Percentiles rank a stretch among this genome's conserved stretches.
phyloP scores from a whole-genome alignment of 176 grass and related monocot genomes.

The Oryza meridionalis region DNA sequence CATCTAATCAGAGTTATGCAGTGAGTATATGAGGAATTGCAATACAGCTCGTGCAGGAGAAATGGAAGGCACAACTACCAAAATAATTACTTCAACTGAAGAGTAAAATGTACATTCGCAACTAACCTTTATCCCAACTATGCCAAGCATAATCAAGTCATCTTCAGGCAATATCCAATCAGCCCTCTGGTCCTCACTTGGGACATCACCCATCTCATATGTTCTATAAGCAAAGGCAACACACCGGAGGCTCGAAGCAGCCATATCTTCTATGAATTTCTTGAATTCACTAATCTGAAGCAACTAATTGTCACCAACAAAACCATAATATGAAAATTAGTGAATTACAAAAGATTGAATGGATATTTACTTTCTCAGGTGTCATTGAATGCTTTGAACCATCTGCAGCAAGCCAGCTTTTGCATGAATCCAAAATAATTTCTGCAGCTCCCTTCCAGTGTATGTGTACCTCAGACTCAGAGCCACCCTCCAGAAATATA shows the following conservation, averaged over 20 bases:
- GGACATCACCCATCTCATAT: slow-evolving; percentile 61
- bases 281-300: slow-evolving; percentile 74
- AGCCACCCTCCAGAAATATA: slow-evolving; percentile 55
- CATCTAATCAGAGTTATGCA: not conserved
- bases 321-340: not conserved
- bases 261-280: slow-evolving; percentile 89
- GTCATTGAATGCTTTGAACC: slow-evolving; percentile 66
- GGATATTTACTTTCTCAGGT: slow-evolving; percentile 59
- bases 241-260: slow-evolving; percentile 73
- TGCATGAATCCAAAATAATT: slow-evolving; percentile 85
- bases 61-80: not conserved
- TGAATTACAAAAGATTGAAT: slow-evolving; percentile 20
- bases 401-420: slow-evolving; percentile 67
- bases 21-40: not conserved
- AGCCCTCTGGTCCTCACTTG: slow-evolving; percentile 71
- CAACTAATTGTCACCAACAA: slow-evolving; percentile 1
- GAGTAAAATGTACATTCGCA: not conserved
- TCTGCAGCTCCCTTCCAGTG: slow-evolving; percentile 99
- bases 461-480: slow-evolving; percentile 74
- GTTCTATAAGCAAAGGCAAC: slow-evolving; percentile 85
- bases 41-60: not conserved
- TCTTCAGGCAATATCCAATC: slow-evolving; percentile 88
- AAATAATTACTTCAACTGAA: slow-evolving; percentile 19
- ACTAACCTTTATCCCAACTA: slow-evolving; percentile 89
- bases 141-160: slow-evolving; percentile 72